phyloP scores from a whole-genome alignment of 228 moss, liverwort and hornwort genomes.

The Sphagnum magellanicum region DNA sequence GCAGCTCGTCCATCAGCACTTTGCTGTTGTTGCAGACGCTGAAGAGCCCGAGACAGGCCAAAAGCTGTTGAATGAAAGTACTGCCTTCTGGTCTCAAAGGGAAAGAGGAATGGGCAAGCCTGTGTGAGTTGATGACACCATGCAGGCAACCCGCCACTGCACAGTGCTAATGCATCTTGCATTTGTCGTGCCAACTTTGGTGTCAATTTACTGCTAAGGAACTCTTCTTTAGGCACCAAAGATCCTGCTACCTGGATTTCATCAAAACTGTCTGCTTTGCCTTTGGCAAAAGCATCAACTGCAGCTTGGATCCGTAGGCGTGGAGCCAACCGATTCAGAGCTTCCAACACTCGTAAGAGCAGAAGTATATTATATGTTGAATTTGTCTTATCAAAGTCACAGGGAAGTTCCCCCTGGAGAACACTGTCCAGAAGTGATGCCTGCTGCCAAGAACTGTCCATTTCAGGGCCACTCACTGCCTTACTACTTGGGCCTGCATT shows the following conservation, averaged over 20 bases:
- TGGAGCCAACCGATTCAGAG: conserved; percentile 73
- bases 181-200: conserved; percentile 98
- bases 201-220: conserved; percentile 87
- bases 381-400: conserved; percentile 91
- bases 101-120: conserved; percentile 96
- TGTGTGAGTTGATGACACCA: conserved; percentile 96
- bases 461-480: conserved; percentile 23
- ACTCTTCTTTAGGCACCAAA: conserved; percentile 67
- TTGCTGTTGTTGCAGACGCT: conserved; percentile 94
- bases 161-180: conserved; percentile 98
- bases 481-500: conserved; percentile 36
- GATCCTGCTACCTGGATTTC: conserved; percentile 45
- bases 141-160: conserved; percentile 90
- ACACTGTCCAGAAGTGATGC: conserved; percentile 79
- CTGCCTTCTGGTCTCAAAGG: conserved; percentile 94
- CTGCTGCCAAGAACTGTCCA: conserved; percentile 82
- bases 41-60: conserved; percentile 88
- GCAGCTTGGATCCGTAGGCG: conserved; percentile 71
- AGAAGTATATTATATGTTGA: conserved; percentile 76
- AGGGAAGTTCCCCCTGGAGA: conserved; percentile 77
- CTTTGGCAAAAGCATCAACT: conserved; percentile 60
- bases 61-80: conserved; percentile 98
- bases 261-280: conserved; percentile 34
- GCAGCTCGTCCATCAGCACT: conserved; percentile 74
- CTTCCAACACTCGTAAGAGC: conserved; percentile 84